Conservation (phyloP, 169 alveolate species). For the Plasmodium knowlesi region DNA sequence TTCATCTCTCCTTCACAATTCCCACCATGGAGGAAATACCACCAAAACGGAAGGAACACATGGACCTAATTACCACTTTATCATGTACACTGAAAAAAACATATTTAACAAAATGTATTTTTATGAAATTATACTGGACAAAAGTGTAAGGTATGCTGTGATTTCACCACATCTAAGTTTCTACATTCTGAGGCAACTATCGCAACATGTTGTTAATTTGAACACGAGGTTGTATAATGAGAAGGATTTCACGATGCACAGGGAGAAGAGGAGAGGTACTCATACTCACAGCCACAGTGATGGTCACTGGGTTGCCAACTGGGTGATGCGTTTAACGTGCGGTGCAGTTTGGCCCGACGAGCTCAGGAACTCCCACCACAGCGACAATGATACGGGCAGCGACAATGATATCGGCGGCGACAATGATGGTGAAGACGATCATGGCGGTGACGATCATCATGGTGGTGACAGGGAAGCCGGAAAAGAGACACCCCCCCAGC, state of each 20-base stretch:
- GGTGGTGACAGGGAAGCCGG: background rate
- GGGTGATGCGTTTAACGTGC: background rate
- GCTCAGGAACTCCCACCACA: background rate
- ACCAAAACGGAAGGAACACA: background rate
- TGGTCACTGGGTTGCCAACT: background rate
- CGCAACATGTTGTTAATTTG: conserved; percentile 23
- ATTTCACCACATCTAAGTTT: conserved; percentile 56
- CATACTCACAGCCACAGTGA: too few species aligned
- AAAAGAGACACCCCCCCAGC: background rate
- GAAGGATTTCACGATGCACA: background rate
- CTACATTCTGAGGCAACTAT: conserved; percentile 16
- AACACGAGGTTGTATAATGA: conserved; percentile 22
- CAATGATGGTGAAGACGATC: background rate
- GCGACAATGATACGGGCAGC: too few species aligned
- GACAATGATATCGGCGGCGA: too few species aligned
- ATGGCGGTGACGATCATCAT: too few species aligned
- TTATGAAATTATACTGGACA: conserved; percentile 39
- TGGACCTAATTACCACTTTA: conserved; percentile 14
- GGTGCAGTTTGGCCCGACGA: background rate
- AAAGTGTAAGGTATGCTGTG: conserved; percentile 32
- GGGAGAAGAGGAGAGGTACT: background rate
- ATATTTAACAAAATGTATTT: conserved; percentile 41
- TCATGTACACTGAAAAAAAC: conserved; percentile 34
- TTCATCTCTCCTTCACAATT: background rate
- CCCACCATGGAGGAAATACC: background rate